A percentile compares a stretch with the other conserved stretches of the same genome.
phyloP scores from a whole-genome alignment of 805 yeast species.

The Ogataea populi-albae region DNA sequence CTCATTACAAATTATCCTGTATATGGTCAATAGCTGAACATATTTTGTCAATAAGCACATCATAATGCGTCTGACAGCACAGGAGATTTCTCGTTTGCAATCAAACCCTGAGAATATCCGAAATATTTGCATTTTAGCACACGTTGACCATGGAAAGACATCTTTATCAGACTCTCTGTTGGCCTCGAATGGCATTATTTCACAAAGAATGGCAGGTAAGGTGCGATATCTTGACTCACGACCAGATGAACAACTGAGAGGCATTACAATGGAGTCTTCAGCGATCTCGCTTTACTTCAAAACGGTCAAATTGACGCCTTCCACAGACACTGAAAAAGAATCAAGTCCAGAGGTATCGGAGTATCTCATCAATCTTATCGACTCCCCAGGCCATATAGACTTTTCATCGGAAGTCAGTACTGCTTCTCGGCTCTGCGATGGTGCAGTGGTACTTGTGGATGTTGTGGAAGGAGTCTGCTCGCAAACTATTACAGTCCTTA shows the following conservation, averaged over 20 bases:
- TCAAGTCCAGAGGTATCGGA: slow-evolving; percentile 51
- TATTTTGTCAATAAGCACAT: no score
- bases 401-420: slow-evolving; percentile 95
- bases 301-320: slow-evolving; percentile 39
- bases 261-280: slow-evolving; percentile 96
- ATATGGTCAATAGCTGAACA: no score
- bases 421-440: slow-evolving; percentile 94
- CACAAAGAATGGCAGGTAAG: slow-evolving; percentile 93
- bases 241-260: slow-evolving; percentile 93
- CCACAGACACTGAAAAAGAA: slow-evolving; percentile 16
- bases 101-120: slow-evolving; percentile 66
- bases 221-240: slow-evolving; percentile 89
- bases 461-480: slow-evolving; percentile 99
- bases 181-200: slow-evolving; percentile 95
- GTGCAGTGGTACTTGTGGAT: slow-evolving; percentile 92
- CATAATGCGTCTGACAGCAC: slow-evolving; percentile 55
- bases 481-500: slow-evolving; percentile 89
- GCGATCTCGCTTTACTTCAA: slow-evolving; percentile 92
- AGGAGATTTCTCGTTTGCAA: slow-evolving; percentile 65
- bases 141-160: slow-evolving; percentile 98
- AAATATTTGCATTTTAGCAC: slow-evolving; percentile 94
- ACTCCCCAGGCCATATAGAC: slow-evolving; percentile 99
- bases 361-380: slow-evolving; percentile 85
- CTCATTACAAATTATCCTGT: no score
- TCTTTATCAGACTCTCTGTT: slow-evolving; percentile 87